These are phyloP conservation scores for Lentinula guzmanii DNA, from an alignment of 768 basidiomycete genomes.

Conservation along the genomic window DNA sequence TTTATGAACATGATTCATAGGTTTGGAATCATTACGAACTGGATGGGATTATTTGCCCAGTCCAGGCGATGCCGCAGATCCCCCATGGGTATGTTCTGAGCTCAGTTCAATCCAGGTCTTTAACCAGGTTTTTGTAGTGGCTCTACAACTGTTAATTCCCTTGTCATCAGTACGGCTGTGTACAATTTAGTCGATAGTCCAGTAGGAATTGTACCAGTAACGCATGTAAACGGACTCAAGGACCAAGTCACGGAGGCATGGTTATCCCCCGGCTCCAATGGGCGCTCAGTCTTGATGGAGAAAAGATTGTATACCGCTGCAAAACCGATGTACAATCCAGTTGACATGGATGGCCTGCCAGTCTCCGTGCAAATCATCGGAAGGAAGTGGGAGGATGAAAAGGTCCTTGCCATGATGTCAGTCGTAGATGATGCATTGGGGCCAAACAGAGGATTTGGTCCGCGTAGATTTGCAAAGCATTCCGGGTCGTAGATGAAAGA, in stretches of 20 bases:
- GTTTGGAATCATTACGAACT: conserved; percentile 66
- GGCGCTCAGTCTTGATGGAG: conserved; percentile 59
- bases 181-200: conserved; percentile 78
- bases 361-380: conserved; percentile 80
- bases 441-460: conserved; percentile 58
- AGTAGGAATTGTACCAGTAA: conserved; percentile 73
- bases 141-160: conserved; percentile 41
- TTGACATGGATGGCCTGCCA: conserved; percentile 70
- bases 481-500: not conserved
- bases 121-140: conserved; percentile 27
- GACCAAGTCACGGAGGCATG: conserved; percentile 64
- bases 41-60: conserved; percentile 73
- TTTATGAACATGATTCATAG: conserved; percentile 25
- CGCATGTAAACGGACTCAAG: conserved; percentile 57
- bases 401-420: conserved; percentile 73
- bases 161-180: conserved; percentile 54
- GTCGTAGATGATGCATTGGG: conserved; percentile 65
- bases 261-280: conserved; percentile 25
- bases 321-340: conserved; percentile 59
- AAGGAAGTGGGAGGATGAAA: conserved; percentile 78
- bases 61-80: conserved; percentile 66
- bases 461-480: conserved; percentile 30
- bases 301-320: conserved; percentile 47
- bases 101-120: conserved; percentile 6
- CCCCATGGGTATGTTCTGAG: conserved; percentile 52